Evolutionary conservation across 2,329 filamentous ascomycete genomes (phyloP), one percentile per base, ranked within the genome.

Genomic region (Exophiala sideris): DNA sequence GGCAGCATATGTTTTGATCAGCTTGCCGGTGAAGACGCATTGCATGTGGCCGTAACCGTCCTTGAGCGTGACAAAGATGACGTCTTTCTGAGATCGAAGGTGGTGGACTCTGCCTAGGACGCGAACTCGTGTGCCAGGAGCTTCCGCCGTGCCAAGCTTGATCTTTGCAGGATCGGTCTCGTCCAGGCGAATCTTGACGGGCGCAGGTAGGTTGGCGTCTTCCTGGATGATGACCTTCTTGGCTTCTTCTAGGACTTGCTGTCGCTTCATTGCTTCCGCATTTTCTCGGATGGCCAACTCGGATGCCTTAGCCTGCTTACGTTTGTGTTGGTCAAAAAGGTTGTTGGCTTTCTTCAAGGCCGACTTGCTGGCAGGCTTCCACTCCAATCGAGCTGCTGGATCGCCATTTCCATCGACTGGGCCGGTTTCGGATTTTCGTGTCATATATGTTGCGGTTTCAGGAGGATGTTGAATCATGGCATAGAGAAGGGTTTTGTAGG

Each of bases 1-100:
- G 58, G 89, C 88, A 67, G 95, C 90, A 76, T 95, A 95, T n/a
- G 89, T 92, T 78, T 90, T 91, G 62, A 89, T 87, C 64, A 97
- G 80, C 59, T 90, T 80, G 53, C 91, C 91, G 2, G 84, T 81
- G 62, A 96, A 76, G 58, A 96, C 81, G 67, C 89, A 91, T 77
- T 96, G 91, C 70, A 97, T 79, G 67, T 86, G 85, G 50, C 88
- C 89, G 66, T 91, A 89, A 54, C 91, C 91, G 68, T 95, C 89
- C 59, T 85, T 80, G 60, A 96, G 76, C n/a, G 87, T 92, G 67
- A 96, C 79, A 73, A 96, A 96, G 52, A 90, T 85, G 60, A 89
- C 82, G 67, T 89, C 86, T 73, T 92, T 94, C 74, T 96, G 91
- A 57, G 82, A 79, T 58, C 89, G 82, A 70, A 91, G 76, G 55